phyloP scores from a whole-genome alignment of 345 rosid species.

The Aurinia saxatilis region DNA sequence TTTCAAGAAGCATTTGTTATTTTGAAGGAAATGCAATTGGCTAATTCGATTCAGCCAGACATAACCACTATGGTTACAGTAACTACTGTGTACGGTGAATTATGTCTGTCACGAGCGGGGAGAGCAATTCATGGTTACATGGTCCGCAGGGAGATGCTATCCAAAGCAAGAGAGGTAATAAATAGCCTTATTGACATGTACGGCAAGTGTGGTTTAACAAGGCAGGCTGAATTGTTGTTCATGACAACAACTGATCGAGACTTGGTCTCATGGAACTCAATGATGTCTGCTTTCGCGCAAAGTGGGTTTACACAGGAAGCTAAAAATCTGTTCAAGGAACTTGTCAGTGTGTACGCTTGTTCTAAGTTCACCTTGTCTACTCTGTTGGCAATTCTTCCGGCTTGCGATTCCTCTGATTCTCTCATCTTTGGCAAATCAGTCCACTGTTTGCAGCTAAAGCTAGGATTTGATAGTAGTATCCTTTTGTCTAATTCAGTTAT shows the following conservation, averaged over 20 bases:
- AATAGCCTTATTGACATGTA: conserved; percentile 46
- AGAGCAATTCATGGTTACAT: conserved; percentile 39
- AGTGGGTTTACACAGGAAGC: conserved; percentile 28
- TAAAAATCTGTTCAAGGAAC: conserved; percentile 35
- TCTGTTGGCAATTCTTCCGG: conserved; percentile 41
- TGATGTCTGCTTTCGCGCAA: conserved; percentile 36
- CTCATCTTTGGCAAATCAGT: conserved; percentile 39
- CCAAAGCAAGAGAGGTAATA: conserved; percentile 17
- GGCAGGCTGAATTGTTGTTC: conserved; percentile 36
- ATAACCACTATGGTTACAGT: conserved; percentile 34
- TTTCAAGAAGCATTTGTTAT: conserved; percentile 34
- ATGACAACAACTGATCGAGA: conserved; percentile 25
- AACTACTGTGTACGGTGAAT: conserved; percentile 35
- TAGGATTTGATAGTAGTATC: conserved; percentile 32
- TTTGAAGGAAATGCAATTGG: conserved; percentile 40
- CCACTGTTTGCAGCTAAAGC: conserved; percentile 43
- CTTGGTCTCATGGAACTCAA: conserved; percentile 46
- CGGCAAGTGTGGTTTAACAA: conserved; percentile 31
- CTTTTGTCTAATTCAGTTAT: conserved; percentile 35
- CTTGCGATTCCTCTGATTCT: conserved; percentile 35
- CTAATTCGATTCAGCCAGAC: conserved; percentile 30
- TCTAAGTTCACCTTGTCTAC: conserved; percentile 34
- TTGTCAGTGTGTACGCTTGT: conserved; percentile 20
- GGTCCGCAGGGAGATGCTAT: conserved; percentile 32
- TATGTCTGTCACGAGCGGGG: conserved; percentile 38